Percentiles rank a stretch among this genome's conserved stretches.
Evolutionary conservation across 2,329 filamentous ascomycete species (phyloP).

Genomic region (Neonectria hederae): DNA sequence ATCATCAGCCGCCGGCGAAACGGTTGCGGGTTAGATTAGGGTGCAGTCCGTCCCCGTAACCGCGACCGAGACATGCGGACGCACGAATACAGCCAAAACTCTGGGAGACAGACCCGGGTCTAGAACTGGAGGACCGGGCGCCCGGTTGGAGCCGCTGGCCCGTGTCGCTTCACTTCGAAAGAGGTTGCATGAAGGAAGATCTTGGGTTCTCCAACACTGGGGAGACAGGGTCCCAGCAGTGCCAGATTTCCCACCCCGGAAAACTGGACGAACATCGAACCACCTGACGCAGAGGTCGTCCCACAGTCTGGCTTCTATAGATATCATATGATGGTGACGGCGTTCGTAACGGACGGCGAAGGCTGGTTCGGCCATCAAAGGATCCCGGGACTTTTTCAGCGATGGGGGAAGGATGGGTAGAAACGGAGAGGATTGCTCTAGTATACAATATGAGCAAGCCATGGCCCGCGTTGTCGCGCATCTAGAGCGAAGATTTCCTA

Average conservation of each 20-base stretch:
- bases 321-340: constrained; percentile 42
- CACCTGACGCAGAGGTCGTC: constrained; percentile 38
- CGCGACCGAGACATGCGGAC: neutral
- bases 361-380: constrained; percentile 23
- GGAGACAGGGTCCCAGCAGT: constrained; percentile 13
- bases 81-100: neutral
- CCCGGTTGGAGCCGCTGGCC: constrained; percentile 39
- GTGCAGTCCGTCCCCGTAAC: neutral
- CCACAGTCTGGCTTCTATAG: constrained; percentile 31
- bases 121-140: constrained; percentile 26
- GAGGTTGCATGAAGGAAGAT: constrained; percentile 30
- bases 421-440: constrained; percentile 28
- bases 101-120: constrained; percentile 8
- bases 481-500: constrained; percentile 6
- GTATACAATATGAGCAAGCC: constrained; percentile 28
- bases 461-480: constrained; percentile 11
- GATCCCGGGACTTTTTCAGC: constrained; percentile 16
- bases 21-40: neutral
- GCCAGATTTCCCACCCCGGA: constrained; percentile 33
- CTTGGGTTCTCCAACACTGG: constrained; percentile 21
- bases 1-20: neutral
- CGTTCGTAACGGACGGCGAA: constrained; percentile 1
- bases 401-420: constrained; percentile 16
- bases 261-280: constrained; percentile 41
- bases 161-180: constrained; percentile 33